Evolutionary conservation across 78 protist genomes (phyloP).

Genomic region (slime mould (Dictyostelium discoideum)): DNA sequence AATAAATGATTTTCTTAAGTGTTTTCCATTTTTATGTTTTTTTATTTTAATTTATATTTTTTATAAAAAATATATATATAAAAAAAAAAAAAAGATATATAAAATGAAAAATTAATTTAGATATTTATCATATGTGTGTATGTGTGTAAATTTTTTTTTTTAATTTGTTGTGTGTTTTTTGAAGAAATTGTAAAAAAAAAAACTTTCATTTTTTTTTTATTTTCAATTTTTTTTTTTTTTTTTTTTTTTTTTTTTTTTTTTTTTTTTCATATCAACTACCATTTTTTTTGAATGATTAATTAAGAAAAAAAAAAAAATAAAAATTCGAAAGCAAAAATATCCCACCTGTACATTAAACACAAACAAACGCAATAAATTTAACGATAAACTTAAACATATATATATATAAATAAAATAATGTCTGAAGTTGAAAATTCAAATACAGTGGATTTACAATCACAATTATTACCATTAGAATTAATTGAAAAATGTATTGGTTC

Average conservation of each 20-base stretch:
- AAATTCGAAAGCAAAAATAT: too few species aligned
- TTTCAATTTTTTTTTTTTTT: not conserved
- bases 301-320: not conserved
- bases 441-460: constrained; percentile 9
- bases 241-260: not conserved
- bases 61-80: not conserved
- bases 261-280: too few species aligned
- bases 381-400: not conserved
- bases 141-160: too few species aligned
- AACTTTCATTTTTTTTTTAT: not conserved
- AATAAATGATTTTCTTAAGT: constrained; percentile 62
- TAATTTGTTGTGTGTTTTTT: not conserved
- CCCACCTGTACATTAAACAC: not conserved
- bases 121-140: not conserved
- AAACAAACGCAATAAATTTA: not conserved
- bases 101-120: not conserved
- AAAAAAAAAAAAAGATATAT: not conserved
- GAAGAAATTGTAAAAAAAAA: not conserved
- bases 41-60: not conserved
- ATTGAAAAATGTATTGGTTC: constrained; percentile 91
- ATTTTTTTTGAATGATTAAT: not conserved
- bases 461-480: constrained; percentile 84
- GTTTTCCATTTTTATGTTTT: not conserved
- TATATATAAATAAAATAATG: not conserved
- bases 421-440: not conserved